Evolutionary conservation across 805 yeast genomes (phyloP), one percentile per base, ranked within the genome.

Genomic region (Candida odintsovae): DNA sequence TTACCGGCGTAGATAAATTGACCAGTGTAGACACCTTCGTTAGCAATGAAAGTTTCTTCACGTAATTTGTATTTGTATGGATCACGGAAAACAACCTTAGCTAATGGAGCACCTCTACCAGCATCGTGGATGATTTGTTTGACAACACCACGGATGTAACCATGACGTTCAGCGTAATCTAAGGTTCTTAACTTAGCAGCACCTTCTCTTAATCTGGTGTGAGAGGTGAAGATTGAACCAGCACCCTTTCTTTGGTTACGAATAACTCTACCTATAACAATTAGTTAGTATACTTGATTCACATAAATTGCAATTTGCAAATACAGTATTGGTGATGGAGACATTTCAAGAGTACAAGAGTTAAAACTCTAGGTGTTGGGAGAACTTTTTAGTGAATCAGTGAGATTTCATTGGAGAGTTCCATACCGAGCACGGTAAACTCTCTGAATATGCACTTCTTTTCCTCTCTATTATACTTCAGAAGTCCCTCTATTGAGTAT

Each of bases 221-320:
- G 96, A 70, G 99, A 84, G 74, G 95, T 86, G 90, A 94, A 94
- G 84, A 94, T 90, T 70, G 98, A 92, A 74, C 99, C 98, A 77
- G 97, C 96, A 86, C 98, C 98, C 83, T 94, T 94, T 90, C 99
- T 90, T 86, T 94, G 99, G 86, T 94, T 94, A 82, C 99, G 95
- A 83, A 94, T 94, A 80, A 94, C 99, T 86, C 98, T 89, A 87
- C 96, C 96, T 82, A 67, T 66, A 23, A 36, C 46, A 55, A 49
- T 19, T 16, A 33, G 57, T 55, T 55, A 55, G 56, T 55, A 53
- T 21, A 16, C 36, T n/a, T n/a, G 29, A 4, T 38, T 41, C 20
- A 21, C 37, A 19, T 33, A 8, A 9, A 4, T 33, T 33, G 21
- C 25, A 36, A 25, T 20, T 33, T 33, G 18, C 36, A 33, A 16